Evolutionary conservation across 2,329 filamentous ascomycete species (phyloP).

Genomic region (Erysiphe neolycopersici): DNA sequence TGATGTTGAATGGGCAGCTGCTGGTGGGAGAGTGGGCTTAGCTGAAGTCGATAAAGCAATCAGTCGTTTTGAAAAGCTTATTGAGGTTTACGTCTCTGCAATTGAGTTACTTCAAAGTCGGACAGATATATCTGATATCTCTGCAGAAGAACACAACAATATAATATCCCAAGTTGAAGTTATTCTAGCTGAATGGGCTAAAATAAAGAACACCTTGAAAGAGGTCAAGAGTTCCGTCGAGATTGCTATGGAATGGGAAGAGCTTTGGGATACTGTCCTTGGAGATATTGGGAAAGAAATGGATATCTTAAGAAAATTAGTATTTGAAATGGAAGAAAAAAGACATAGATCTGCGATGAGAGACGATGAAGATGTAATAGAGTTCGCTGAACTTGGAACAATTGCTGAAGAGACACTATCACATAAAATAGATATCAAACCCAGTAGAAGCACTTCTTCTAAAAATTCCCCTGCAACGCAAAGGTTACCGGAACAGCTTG

Average conservation of each 20-base stretch:
- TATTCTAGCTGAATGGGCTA: slow-evolving; percentile 61
- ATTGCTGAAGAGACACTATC: slow-evolving; percentile 71
- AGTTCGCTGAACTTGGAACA: slow-evolving; percentile 73
- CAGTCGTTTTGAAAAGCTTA: slow-evolving; percentile 58
- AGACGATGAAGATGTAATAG: slow-evolving; percentile 32
- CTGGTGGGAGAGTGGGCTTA: slow-evolving; percentile 56
- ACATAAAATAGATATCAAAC: slow-evolving; percentile 22
- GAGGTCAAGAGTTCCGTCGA: slow-evolving; percentile 76
- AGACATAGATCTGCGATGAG: slow-evolving; percentile 51
- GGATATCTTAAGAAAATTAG: slow-evolving; percentile 49
- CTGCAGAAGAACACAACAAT: slow-evolving; percentile 40
- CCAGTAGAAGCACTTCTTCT: slow-evolving; percentile 21
- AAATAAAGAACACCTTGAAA: slow-evolving; percentile 51
- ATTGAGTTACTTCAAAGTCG: slow-evolving; percentile 75
- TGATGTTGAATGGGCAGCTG: slow-evolving; percentile 90
- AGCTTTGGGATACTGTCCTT: slow-evolving; percentile 79
- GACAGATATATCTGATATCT: slow-evolving; percentile 44
- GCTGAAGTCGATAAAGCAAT: slow-evolving; percentile 52
- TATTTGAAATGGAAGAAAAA: slow-evolving; percentile 96
- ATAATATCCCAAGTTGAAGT: slow-evolving; percentile 76
- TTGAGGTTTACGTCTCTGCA: slow-evolving; percentile 79
- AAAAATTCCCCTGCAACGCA: slow-evolving; percentile 24
- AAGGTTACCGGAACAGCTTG: slow-evolving; percentile 28
- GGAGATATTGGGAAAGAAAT: slow-evolving; percentile 83
- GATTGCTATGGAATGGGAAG: slow-evolving; percentile 96